Conservation (phyloP, 257 asterid species). For the Mentha longifolia region DNA sequence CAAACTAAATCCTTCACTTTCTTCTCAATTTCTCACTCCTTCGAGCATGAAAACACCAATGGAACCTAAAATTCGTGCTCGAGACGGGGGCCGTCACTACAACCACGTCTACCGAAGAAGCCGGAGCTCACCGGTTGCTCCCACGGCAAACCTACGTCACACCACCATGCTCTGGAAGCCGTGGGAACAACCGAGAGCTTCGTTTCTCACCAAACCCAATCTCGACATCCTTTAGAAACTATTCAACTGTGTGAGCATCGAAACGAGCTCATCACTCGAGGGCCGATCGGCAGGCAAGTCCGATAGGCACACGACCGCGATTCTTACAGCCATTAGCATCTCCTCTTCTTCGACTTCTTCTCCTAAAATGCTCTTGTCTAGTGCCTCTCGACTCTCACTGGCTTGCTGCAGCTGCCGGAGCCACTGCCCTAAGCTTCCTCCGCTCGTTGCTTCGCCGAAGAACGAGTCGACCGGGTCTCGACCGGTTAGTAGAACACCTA, state of each 20-base stretch:
- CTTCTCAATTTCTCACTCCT: constrained; percentile 5
- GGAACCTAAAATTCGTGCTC: neutral
- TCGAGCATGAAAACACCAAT: neutral
- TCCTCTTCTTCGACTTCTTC: constrained; percentile 86
- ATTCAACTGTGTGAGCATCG: constrained; percentile 90
- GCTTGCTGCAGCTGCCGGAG: constrained; percentile 77
- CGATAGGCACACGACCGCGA: constrained; percentile 83
- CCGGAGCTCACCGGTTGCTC: constrained; percentile 52
- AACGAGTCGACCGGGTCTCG: constrained; percentile 74
- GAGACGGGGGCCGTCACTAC: neutral
- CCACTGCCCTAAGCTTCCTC: constrained; percentile 89
- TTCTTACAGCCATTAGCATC: constrained; percentile 89
- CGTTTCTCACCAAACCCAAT: neutral
- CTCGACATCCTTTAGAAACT: constrained; percentile 56
- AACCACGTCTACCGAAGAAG: neutral
- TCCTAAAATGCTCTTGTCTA: constrained; percentile 79
- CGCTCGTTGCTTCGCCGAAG: constrained; percentile 54
- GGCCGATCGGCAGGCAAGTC: constrained; percentile 93
- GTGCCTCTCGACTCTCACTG: constrained; percentile 78
- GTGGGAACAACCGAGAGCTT: constrained; percentile 66
- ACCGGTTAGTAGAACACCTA: constrained; percentile 80
- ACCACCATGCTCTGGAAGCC: constrained; percentile 35
- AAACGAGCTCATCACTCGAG: constrained; percentile 90
- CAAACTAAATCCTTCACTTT: neutral
- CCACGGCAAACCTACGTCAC: constrained; percentile 45